Conservation (phyloP, 768 basidiomycete species). For the Pleurotus tuoliensis region DNA sequence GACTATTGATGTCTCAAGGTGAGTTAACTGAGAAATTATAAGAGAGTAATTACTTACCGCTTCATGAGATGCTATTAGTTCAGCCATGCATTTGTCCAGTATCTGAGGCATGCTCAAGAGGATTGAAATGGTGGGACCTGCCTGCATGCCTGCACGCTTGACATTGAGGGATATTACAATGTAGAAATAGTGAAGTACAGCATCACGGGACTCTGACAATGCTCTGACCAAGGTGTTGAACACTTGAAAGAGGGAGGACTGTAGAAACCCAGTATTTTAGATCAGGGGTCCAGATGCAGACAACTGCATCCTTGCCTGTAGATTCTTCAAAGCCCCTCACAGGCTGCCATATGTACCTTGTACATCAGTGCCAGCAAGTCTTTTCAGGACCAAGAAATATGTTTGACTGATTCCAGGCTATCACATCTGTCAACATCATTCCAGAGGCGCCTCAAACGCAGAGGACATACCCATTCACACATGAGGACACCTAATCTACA, state of each 20-base stretch:
- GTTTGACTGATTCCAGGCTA: slow-evolving; percentile 73
- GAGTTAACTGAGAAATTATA: too few relatives aligned
- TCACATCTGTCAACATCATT: slow-evolving; percentile 11
- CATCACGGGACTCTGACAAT: slow-evolving; percentile 73
- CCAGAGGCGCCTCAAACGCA: background rate
- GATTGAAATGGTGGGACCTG: slow-evolving; percentile 20
- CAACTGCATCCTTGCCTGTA: slow-evolving; percentile 55
- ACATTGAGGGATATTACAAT: slow-evolving; percentile 70
- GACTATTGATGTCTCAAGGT: too few relatives aligned
- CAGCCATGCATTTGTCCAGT: background rate
- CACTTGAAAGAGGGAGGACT: slow-evolving; percentile 75
- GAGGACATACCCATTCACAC: slow-evolving; percentile 70
- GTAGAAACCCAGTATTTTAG: background rate
- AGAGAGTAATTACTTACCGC: too few relatives aligned
- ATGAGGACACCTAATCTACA: slow-evolving; percentile 82
- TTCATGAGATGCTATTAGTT: too few relatives aligned
- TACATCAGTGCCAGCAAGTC: slow-evolving; percentile 66
- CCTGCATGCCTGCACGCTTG: slow-evolving; percentile 90
- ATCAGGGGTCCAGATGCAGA: background rate
- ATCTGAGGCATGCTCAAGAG: background rate
- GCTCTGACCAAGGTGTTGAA: slow-evolving; percentile 88
- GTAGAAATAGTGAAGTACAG: slow-evolving; percentile 79
- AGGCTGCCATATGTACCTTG: slow-evolving; percentile 83
- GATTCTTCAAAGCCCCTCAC: slow-evolving; percentile 76
- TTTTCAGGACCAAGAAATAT: slow-evolving; percentile 86